Evolutionary conservation across 495 filamentous ascomycete genomes (phyloP).

Genomic region (Hypomontagnella monticulosa): DNA sequence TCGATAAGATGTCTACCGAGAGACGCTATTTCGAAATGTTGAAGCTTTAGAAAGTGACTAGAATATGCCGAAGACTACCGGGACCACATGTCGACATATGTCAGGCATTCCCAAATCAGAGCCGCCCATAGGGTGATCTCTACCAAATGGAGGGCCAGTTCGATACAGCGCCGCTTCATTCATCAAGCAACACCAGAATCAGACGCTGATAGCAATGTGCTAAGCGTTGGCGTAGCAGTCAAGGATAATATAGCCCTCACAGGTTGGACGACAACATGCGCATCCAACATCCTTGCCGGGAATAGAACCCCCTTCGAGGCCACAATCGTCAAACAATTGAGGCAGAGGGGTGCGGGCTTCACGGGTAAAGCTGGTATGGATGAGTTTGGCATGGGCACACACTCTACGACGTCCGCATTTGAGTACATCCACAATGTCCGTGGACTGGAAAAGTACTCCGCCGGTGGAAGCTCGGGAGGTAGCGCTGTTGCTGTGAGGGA

Average conservation of each 20-base stretch:
- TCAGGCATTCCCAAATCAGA: constrained; percentile 40
- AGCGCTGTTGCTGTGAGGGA: constrained; percentile 86
- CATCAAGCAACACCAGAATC: constrained; percentile 12
- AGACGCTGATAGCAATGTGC: not conserved
- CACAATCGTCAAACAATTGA: constrained; percentile 75
- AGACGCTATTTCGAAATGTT: not conserved
- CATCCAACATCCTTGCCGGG: constrained; percentile 74
- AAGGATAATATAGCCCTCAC: constrained; percentile 87
- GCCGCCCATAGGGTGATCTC: constrained; percentile 42
- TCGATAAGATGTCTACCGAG: constrained; percentile 27
- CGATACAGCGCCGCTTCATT: constrained; percentile 23
- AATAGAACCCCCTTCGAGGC: constrained; percentile 84
- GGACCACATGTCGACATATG: constrained; percentile 49
- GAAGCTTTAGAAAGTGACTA: not conserved
- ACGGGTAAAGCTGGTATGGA: constrained; percentile 91
- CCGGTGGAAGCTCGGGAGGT: constrained; percentile 93
- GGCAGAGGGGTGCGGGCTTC: constrained; percentile 70
- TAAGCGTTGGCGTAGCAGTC: constrained; percentile 65
- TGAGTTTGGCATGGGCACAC: constrained; percentile 98
- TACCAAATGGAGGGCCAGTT: constrained; percentile 25
- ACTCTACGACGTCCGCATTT: constrained; percentile 78
- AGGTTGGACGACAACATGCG: constrained; percentile 79
- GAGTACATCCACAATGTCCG: constrained; percentile 68
- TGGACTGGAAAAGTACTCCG: constrained; percentile 62
- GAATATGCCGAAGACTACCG: constrained; percentile 15